Base-by-base conservation (phyloP, 2,329 filamentous ascomycete species). In the Aspergillus proliferans region DNA sequence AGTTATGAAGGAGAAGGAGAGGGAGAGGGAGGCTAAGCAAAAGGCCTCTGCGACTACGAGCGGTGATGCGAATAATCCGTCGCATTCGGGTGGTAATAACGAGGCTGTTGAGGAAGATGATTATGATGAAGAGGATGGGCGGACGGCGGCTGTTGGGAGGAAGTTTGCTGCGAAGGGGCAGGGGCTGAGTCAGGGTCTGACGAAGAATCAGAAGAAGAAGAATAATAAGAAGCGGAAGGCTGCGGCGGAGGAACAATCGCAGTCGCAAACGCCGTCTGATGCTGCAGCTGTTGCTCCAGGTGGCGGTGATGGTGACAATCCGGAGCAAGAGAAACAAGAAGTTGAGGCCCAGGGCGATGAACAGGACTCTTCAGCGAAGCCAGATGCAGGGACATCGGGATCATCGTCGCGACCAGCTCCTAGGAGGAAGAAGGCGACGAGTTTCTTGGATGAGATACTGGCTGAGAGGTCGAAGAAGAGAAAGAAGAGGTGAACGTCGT, bases 401-500 rank as follows among this genome's bases (percentile, higher is more conserved):
- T 30, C 49, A 1, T 45, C 48, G n/a, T 46, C 52, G 43, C 50
- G 42, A n/a, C 43, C 54, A 46, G 46, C 47, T 38, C 67, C 62
- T 46, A 59, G 56, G 19, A 64, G 61, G 24, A 75, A 71, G 54
- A 70, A 71, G 45, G 67, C 67, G 1, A 68, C 60, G 12, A 80
- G 72, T 52, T 82, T 77, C 57, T 65, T 83, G 21, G 80, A 83
- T 60, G 76, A 82, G 54, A 61, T 82, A 14, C 56, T 74, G 43
- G 66, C 66, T n/a, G 59, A 69, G 43, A 55, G 68, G 48, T 71
- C 73, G 6, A 76, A 73, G 54, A 81, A 80, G 66, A 76, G 76
- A 59, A 75, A 72, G 56, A 72, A 71, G 60, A 67, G 61, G 48
- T 68, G 63, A 62, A 57, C 43, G 15, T 41, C 15, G 18, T 41